These are phyloP conservation scores for Chondrus crispus DNA, from an alignment of 23 red algal species.

Conservation along the genomic window DNA sequence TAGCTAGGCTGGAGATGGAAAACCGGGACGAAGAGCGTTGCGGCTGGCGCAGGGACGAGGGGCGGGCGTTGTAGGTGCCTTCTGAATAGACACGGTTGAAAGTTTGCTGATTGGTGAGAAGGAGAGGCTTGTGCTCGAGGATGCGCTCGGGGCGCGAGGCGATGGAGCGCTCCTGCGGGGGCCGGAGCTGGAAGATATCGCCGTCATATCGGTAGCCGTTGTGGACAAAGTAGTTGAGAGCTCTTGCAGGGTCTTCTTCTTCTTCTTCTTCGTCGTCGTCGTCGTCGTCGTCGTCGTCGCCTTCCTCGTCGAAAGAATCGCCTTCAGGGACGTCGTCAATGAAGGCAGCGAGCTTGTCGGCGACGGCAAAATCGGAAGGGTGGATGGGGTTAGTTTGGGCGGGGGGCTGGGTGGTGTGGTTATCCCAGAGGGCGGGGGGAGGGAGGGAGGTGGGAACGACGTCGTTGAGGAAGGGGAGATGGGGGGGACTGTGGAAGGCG, in stretches of 20 bases:
- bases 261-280: too few species aligned
- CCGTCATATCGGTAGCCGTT: constrained; percentile 75
- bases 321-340: neutral
- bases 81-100: constrained; percentile 79
- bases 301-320: too few species aligned
- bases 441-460: too few species aligned
- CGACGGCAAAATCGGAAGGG: neutral
- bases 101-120: constrained; percentile 48
- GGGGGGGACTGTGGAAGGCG: too few species aligned
- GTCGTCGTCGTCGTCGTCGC: too few species aligned
- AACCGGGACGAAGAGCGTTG: neutral
- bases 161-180: constrained; percentile 66
- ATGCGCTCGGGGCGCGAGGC: constrained; percentile 49
- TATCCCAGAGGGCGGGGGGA: neutral
- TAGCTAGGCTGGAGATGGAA: neutral
- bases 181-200: constrained; percentile 55
- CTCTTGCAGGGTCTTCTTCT: constrained; percentile 12
- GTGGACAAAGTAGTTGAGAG: constrained; percentile 74
- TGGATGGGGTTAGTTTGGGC: neutral
- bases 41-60: constrained; percentile 46
- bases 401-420: neutral
- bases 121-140: constrained; percentile 61
- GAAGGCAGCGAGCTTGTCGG: neutral
- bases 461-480: too few species aligned
- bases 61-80: constrained; percentile 59